phyloP scores from a whole-genome alignment of 2,329 filamentous ascomycete genomes.

The Berkeleyomyces basicola region DNA sequence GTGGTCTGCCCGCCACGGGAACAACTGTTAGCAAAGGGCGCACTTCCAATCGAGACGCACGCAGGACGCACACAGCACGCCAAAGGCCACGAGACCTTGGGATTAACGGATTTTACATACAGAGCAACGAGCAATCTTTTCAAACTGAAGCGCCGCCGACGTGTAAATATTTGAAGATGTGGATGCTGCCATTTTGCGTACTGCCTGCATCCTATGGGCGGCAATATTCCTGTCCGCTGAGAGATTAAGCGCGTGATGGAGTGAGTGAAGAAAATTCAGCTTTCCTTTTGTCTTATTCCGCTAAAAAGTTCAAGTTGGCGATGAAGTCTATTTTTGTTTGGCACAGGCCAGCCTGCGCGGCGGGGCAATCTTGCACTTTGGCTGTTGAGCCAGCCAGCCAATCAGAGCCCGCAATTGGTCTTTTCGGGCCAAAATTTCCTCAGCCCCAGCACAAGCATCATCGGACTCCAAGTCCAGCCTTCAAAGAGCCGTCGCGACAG shows the following conservation, averaged over 20 bases:
- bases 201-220: slow-evolving; percentile 5
- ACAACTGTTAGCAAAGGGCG: not conserved
- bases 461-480: not conserved
- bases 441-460: slow-evolving; percentile 5
- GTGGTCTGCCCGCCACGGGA: slow-evolving; percentile 48
- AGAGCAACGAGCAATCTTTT: slow-evolving; percentile 62
- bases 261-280: not conserved
- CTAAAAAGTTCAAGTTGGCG: not conserved
- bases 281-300: not conserved
- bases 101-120: slow-evolving; percentile 32
- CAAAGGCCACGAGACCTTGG: not conserved
- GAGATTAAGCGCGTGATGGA: too few relatives aligned
- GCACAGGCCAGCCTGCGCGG: not conserved
- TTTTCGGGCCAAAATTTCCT: slow-evolving; percentile 11
- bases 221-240: too few relatives aligned
- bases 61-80: not conserved
- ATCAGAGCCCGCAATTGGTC: slow-evolving; percentile 7
- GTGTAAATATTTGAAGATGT: slow-evolving; percentile 28
- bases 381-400: slow-evolving; percentile 1
- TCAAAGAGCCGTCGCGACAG: not conserved
- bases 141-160: slow-evolving; percentile 57
- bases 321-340: not conserved
- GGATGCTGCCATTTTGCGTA: slow-evolving; percentile 10
- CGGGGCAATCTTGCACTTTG: not conserved
- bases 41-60: too few relatives aligned